Evolutionary conservation across 169 alveolate species (phyloP).

Genomic region (Theileria equi): DNA sequence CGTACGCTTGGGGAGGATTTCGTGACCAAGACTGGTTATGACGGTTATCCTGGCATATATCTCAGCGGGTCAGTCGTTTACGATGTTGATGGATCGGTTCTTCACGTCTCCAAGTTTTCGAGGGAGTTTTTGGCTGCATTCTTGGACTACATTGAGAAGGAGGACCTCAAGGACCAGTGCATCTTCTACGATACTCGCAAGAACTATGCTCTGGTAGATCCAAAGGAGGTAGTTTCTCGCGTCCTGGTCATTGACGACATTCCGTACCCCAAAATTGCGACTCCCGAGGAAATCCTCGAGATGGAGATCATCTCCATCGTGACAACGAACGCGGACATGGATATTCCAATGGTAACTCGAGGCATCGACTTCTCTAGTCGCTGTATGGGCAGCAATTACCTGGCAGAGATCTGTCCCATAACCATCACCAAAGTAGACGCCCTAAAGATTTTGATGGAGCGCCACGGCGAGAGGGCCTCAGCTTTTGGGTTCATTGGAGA

Average conservation of each 20-base stretch:
- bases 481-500: conserved; percentile 56
- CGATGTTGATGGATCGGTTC: conserved; percentile 30
- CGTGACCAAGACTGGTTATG: conserved; percentile 36
- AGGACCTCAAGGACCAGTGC: conserved; percentile 1
- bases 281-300: conserved; percentile 3
- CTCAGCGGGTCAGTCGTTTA: conserved; percentile 55
- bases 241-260: conserved; percentile 5
- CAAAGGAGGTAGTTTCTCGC: neutral
- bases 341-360: neutral
- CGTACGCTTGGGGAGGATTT: conserved; percentile 27
- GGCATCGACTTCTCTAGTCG: neutral
- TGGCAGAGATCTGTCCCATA: conserved; percentile 10
- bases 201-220: conserved; percentile 24
- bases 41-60: conserved; percentile 61
- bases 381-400: neutral
- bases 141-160: conserved; percentile 8
- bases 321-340: neutral
- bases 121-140: conserved; percentile 4
- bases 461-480: neutral
- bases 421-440: conserved; percentile 49
- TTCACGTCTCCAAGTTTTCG: conserved; percentile 17
- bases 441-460: conserved; percentile 26
- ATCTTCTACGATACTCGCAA: conserved; percentile 30
- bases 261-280: conserved; percentile 20
- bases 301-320: conserved; percentile 37